Evolutionary conservation across 768 basidiomycete species (phyloP), one percentile per base, ranked within the genome.

Genomic region (Hemileccinum impolitum): DNA sequence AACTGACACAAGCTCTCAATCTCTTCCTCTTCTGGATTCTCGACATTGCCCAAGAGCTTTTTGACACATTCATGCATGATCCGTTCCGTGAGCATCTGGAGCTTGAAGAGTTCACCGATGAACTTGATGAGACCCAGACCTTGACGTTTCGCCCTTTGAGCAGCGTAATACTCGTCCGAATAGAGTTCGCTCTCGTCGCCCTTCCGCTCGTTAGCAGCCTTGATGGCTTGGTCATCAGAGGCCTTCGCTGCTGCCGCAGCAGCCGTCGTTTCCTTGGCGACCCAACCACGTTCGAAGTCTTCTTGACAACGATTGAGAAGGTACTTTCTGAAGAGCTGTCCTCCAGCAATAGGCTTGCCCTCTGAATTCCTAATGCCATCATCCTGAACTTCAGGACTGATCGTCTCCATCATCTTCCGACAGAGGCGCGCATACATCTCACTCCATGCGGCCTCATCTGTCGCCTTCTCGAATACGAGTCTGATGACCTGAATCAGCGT

Each of bases 51-150:
- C 12, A 98, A 76, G 12, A 97, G 79, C 72, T 95, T 94, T 80
- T 93, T 92, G 65, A 97, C 85, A 76, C 95, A 99, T 70, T 93
- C 90, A 75, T 94, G 90, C 90, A 98, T 99, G 73, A 98, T 95
- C 58, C 92, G 86, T 73, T 94, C 92, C 41, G 93, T 94, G 47
- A 98, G 75, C 93, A 97, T 96, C 72, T 91, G 89, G n/a, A 99
- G 76, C 74, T 97, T 97, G 85, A 93, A 99, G 47, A 98, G 75
- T 72, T 99, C 95, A 55, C 95, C 94, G 55, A 98, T 97, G 73
- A 99, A 94, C 70, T 90, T 91, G 74, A 97, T 93, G 58, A 99
- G 80, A 75, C 95, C 93, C 12, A 97, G 85, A 68, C 95, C 94
- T 54, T 91, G 90, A 52, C 94, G 90, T 75, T 97, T 98, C 36